Percentiles rank a stretch among this genome's conserved stretches.
These are phyloP conservation scores for Cutaneotrichosporon sp. DNA, from an alignment of 1,284 basidiomycete genomes.

Conservation along the genomic window DNA sequence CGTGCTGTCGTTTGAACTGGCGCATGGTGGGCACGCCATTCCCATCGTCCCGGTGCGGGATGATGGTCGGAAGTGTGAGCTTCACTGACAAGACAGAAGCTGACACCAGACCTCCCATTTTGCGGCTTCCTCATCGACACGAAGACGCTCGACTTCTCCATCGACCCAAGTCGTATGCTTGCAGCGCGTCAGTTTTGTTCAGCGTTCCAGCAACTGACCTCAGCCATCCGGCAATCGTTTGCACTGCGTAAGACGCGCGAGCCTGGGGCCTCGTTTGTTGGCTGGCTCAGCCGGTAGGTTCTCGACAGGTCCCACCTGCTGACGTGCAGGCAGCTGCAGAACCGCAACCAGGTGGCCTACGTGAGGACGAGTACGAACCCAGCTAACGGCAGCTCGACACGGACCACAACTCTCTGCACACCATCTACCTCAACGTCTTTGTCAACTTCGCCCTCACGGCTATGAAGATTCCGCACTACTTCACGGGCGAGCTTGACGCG, in stretches of 20 bases:
- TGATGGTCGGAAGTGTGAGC: constrained; percentile 23
- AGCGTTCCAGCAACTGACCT: too few species aligned
- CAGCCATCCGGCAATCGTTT: constrained; percentile 51
- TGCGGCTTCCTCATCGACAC: constrained; percentile 81
- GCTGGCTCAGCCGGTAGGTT: constrained; percentile 47
- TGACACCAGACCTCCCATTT: constrained; percentile 75
- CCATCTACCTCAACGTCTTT: constrained; percentile 78
- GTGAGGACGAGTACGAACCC: constrained; percentile 27
- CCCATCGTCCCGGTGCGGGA: constrained; percentile 22
- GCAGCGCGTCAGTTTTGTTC: constrained; percentile 59
- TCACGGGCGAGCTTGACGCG: constrained; percentile 60
- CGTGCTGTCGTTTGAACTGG: constrained; percentile 58
- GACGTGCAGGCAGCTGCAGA: constrained; percentile 47
- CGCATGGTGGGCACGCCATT: constrained; percentile 27
- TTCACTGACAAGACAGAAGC: not conserved
- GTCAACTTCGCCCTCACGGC: constrained; percentile 82
- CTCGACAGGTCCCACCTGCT: not conserved
- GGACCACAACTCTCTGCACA: constrained; percentile 64
- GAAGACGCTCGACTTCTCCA: constrained; percentile 69
- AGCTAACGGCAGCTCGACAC: constrained; percentile 62
- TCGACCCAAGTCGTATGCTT: constrained; percentile 68
- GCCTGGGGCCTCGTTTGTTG: constrained; percentile 40
- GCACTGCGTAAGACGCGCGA: constrained; percentile 41
- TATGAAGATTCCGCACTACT: constrained; percentile 85
- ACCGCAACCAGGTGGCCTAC: constrained; percentile 51